Evolutionary conservation across 306 rosid species (phyloP), one percentile per base, ranked within the genome.

Genomic region (Inga laurina): DNA sequence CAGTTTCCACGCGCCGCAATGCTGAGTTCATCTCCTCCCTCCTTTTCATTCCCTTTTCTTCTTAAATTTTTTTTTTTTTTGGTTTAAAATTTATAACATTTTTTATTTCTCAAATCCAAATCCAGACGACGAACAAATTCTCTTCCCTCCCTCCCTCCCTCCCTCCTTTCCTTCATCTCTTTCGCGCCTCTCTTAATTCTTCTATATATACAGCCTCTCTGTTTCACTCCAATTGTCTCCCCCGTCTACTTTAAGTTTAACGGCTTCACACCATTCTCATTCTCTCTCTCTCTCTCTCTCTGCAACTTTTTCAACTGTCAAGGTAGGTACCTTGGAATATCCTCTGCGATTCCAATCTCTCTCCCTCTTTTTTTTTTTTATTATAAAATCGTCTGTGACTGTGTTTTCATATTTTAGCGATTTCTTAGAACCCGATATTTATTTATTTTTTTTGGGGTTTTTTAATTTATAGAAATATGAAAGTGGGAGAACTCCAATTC

Each of bases 391-490:
- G 57, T 34, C 44, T 30, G 10, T 22, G 54, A 1, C 35, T n/a
- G 37, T 45, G 3, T 27, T 39, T 39, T 39, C 8, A 39, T 39
- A 39, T 39, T 49, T 48, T 30, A 16, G 1, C 59, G n/a, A 45
- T 27, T 24, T 48, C 27, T 30, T 6, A 22, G 61, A 7, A 10
- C 12, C 46, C 19, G 30, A 75, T 39, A 7, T 59, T 22, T n/a
- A 8, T 57, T 22, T 0, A 6, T 22, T 39, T 21, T 27, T 30
- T 62, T 10, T 62, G 19, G 71, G 21, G 10, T 14, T 68, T 84
- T 46, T 71, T 3, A 24, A 59, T 59, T 59, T 21, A 87, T 59
- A 61, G 10, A 19, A 94, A 88, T 82, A 96, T 96, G 98, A 90
- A 90, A 85, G 79, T 93, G 70, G 89, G 81, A 77, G 87, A 85